phyloP scores from a whole-genome alignment of 2,329 filamentous ascomycete genomes.

The Sclerotinia subarctica region DNA sequence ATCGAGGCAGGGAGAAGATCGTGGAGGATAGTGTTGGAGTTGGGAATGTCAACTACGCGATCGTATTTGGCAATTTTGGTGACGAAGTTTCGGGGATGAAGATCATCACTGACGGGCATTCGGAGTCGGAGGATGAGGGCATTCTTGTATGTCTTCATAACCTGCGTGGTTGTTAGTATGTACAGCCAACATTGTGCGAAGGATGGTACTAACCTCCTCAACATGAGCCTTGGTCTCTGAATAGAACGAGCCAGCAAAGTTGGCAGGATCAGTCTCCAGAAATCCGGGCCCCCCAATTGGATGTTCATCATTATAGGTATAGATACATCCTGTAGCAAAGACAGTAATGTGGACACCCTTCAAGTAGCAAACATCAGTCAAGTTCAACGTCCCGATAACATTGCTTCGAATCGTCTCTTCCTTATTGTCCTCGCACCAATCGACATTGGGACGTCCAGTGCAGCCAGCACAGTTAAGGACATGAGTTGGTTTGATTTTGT shows the following conservation, averaged over 20 bases:
- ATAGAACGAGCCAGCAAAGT: slow-evolving; percentile 67
- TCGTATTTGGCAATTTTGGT: slow-evolving; percentile 67
- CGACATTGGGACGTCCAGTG: slow-evolving; percentile 65
- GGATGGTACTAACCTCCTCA: slow-evolving; percentile 51
- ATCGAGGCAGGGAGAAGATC: slow-evolving; percentile 62
- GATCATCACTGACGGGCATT: slow-evolving; percentile 67
- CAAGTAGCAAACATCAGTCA: slow-evolving; percentile 59
- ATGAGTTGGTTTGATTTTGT: slow-evolving; percentile 60
- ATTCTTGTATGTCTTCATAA: slow-evolving; percentile 61
- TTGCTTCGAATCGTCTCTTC: slow-evolving; percentile 66
- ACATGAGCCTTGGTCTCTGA: slow-evolving; percentile 64
- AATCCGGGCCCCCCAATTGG: slow-evolving; percentile 59
- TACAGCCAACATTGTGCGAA: not conserved
- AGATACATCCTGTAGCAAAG: slow-evolving; percentile 66
- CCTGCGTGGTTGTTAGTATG: slow-evolving; percentile 40
- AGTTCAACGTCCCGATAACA: slow-evolving; percentile 61
- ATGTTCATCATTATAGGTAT: slow-evolving; percentile 60
- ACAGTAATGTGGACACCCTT: slow-evolving; percentile 61
- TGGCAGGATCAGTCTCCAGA: slow-evolving; percentile 59
- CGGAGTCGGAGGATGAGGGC: slow-evolving; percentile 62
- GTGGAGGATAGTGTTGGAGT: slow-evolving; percentile 64
- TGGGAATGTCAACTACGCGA: slow-evolving; percentile 63
- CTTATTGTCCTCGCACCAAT: slow-evolving; percentile 70
- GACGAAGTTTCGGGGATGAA: slow-evolving; percentile 64
- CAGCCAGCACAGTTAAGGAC: slow-evolving; percentile 65